Base-by-base conservation (phyloP, 2,329 filamentous ascomycete species). In the Trichoderma hamatum region DNA sequence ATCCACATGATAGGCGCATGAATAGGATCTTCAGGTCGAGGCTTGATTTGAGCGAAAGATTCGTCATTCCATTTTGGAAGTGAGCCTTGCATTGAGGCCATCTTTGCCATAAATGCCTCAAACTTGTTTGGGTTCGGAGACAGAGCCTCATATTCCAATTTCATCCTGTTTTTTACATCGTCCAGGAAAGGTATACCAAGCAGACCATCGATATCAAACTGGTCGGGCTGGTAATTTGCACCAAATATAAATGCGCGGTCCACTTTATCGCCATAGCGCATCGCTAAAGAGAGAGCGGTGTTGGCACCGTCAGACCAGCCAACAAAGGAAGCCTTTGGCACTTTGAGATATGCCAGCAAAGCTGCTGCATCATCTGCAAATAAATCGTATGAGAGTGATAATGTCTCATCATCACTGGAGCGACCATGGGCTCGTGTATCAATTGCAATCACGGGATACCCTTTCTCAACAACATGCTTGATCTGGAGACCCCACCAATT, bases 261-360 rank as follows among this genome's bases (percentile, higher is more conserved):
- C 10, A 66, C 5, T 24, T 36, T 66, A 21, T 26, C 51, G 34
- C 34, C 46, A 28, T 58, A 39, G 14, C n/a, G 30, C 63, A 66
- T 66, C 1, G 51, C 63, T 30, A 66, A 19, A n/a, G 63, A 54
- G 10, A 66, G 63, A 9, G 43, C 51, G 3, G 63, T 66, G 19
- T 66, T 66, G n/a, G 63, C 63, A n/a, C 63, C 63, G 28, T 66
- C 63, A 5, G 63, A 66, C 63, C 63, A 66, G 2, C 63, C 63
- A 21, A 36, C 32, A 36, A 66, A 7, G 14, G 34, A 30, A 56
- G 51, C 32, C 24, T 5, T 56, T 0, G 63, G 10, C 7, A 66
- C 51, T 3, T 39, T 60, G 14, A 60, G 56, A 60, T 60, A 24
- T 43, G 26, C 24, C 6, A 60, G 56, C 6, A 60, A 13, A 10